A percentile compares a stretch with the other conserved stretches of the same genome.
These are phyloP conservation scores for Termitomyces sp. DNA, from an alignment of 1,284 basidiomycete species.

Conservation along the genomic window DNA sequence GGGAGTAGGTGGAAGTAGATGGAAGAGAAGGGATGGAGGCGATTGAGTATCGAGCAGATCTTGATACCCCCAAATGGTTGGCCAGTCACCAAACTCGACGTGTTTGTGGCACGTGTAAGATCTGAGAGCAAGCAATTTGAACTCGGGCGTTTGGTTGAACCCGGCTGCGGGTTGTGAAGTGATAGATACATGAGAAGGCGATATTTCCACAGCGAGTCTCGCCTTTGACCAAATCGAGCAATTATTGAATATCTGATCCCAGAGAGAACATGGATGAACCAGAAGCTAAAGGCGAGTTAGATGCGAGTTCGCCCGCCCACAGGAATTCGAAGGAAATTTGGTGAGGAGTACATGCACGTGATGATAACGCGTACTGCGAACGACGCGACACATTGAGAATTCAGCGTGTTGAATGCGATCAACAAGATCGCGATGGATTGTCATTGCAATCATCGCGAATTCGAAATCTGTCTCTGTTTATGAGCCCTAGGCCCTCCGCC, in stretches of 20 bases:
- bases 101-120: not conserved
- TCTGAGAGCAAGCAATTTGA: not conserved
- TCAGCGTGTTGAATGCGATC: too few relatives aligned
- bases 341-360: too few relatives aligned
- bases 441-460: too few relatives aligned
- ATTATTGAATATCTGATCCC: not conserved
- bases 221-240: not conserved
- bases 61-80: not conserved
- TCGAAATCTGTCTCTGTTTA: too few relatives aligned
- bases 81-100: not conserved
- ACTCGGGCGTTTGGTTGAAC: not conserved
- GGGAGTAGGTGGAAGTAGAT: not conserved
- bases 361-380: too few relatives aligned
- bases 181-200: not conserved
- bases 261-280: not conserved
- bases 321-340: too few relatives aligned
- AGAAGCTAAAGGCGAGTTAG: not conserved
- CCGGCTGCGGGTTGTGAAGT: not conserved
- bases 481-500: too few relatives aligned
- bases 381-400: too few relatives aligned
- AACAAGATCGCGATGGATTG: too few relatives aligned
- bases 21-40: not conserved
- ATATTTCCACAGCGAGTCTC: not conserved
- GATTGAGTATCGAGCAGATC: not conserved
- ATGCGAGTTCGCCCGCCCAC: too few relatives aligned